Evolutionary conservation across 768 basidiomycete species (phyloP).

Genomic region (Suillus cothurnatus): DNA sequence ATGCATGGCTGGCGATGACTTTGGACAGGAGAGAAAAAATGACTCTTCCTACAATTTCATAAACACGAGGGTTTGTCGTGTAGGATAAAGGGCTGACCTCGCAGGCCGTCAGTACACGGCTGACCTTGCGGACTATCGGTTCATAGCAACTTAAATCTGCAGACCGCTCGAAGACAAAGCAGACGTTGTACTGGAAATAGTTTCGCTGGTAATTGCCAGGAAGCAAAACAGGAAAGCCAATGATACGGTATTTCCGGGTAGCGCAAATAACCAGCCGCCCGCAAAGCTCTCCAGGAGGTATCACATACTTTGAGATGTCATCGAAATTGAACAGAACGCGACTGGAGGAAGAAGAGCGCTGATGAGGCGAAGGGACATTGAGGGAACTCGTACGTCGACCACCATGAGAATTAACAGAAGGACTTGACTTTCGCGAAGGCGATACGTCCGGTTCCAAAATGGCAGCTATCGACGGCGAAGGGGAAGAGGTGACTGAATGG

Average conservation of each 20-base stretch:
- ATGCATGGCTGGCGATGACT: slow-evolving; percentile 67
- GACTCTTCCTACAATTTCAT: slow-evolving; percentile 72
- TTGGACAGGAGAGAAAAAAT: slow-evolving; percentile 75
- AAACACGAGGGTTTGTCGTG: slow-evolving; percentile 6
- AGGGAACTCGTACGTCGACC: slow-evolving; percentile 47
- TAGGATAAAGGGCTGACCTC: slow-evolving; percentile 61
- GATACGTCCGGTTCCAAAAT: slow-evolving; percentile 35
- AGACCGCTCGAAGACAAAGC: slow-evolving; percentile 91
- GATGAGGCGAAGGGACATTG: slow-evolving; percentile 45
- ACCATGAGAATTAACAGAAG: slow-evolving; percentile 49
- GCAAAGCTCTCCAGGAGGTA: slow-evolving; percentile 84
- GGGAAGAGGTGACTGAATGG: slow-evolving; percentile 35
- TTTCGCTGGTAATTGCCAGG: slow-evolving; percentile 79
- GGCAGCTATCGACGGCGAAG: slow-evolving; percentile 34
- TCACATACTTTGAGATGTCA: slow-evolving; percentile 92
- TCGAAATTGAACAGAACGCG: slow-evolving; percentile 82
- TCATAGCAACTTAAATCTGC: slow-evolving; percentile 96
- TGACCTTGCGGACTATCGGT: slow-evolving; percentile 92
- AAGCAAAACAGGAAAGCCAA: slow-evolving; percentile 88
- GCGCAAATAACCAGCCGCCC: slow-evolving; percentile 88
- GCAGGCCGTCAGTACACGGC: slow-evolving; percentile 82
- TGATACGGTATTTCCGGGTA: slow-evolving; percentile 79
- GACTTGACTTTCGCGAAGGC: slow-evolving; percentile 54
- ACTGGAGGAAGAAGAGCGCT: slow-evolving; percentile 52
- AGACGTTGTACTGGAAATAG: slow-evolving; percentile 92